Conservation (phyloP, 2,329 filamentous ascomycete genomes). For the Onygena corvina region DNA sequence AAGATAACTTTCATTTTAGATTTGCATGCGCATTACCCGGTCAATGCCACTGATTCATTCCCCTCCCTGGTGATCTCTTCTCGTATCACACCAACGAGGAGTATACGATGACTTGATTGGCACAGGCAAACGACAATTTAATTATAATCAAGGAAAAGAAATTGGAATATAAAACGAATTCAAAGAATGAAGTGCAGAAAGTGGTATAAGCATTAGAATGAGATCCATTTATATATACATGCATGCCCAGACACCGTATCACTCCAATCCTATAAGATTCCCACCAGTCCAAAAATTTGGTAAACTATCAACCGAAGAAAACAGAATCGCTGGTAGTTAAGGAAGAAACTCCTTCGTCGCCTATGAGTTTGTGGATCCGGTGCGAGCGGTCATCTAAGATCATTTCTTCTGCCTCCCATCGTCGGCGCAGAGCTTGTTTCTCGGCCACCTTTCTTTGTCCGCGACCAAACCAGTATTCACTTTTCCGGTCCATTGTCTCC, state of each 20-base stretch:
- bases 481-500: constrained; percentile 25
- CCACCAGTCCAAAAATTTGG: neutral
- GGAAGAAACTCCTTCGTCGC: constrained; percentile 7
- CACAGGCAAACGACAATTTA: too few relatives aligned
- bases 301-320: neutral
- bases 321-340: neutral
- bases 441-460: constrained; percentile 21
- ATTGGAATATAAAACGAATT: too few relatives aligned
- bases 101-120: too few relatives aligned
- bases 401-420: constrained; percentile 32
- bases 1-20: too few relatives aligned
- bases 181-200: too few relatives aligned
- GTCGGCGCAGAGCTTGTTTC: constrained; percentile 23
- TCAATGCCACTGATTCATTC: too few relatives aligned
- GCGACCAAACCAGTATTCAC: constrained; percentile 26
- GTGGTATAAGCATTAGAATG: too few relatives aligned
- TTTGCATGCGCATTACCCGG: too few relatives aligned
- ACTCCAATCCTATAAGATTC: neutral
- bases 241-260: neutral
- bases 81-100: too few relatives aligned
- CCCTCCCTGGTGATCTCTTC: too few relatives aligned
- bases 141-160: too few relatives aligned
- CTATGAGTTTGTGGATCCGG: constrained; percentile 10
- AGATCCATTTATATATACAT: neutral
- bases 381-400: constrained; percentile 28